These are phyloP conservation scores for Annulohypoxylon maeteangense DNA, from an alignment of 495 filamentous ascomycete genomes.

Conservation along the genomic window DNA sequence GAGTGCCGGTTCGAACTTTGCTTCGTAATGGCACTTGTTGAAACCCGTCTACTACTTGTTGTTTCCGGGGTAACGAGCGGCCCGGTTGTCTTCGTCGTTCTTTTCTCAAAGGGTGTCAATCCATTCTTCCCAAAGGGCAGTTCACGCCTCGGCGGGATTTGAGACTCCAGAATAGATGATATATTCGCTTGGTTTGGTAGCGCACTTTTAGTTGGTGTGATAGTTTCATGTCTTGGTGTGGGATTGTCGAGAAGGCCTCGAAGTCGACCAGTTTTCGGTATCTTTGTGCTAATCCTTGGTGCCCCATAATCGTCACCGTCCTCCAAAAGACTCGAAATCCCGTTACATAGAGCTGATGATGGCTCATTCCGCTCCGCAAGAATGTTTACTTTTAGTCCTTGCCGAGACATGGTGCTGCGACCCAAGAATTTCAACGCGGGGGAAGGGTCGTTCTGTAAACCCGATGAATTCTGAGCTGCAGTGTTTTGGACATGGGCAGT, in stretches of 20 bases:
- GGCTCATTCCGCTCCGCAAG: neutral
- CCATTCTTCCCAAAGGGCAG: conserved; percentile 28
- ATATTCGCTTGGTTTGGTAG: neutral
- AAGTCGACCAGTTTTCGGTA: conserved; percentile 21
- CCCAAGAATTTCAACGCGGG: conserved; percentile 3
- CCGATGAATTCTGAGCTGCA: neutral
- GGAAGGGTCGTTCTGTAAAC: neutral
- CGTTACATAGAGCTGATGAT: conserved; percentile 1
- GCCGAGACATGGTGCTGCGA: conserved; percentile 16
- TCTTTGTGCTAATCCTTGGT: neutral
- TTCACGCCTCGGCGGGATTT: conserved; percentile 35
- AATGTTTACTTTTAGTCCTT: neutral
- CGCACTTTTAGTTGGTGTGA: conserved; percentile 1
- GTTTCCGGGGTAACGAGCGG: neutral
- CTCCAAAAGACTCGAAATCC: conserved; percentile 24
- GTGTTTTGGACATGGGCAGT: neutral
- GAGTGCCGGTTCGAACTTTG: neutral
- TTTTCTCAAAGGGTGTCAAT: neutral
- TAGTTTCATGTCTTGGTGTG: conserved; percentile 27
- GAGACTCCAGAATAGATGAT: conserved; percentile 27
- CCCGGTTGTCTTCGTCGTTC: neutral
- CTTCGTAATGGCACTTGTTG: neutral
- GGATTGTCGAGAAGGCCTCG: conserved; percentile 38
- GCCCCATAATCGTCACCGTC: conserved; percentile 26
- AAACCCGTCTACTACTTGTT: neutral